These are phyloP conservation scores for Blastobotrys attinorum DNA, from an alignment of 805 yeast species.

Conservation along the genomic window DNA sequence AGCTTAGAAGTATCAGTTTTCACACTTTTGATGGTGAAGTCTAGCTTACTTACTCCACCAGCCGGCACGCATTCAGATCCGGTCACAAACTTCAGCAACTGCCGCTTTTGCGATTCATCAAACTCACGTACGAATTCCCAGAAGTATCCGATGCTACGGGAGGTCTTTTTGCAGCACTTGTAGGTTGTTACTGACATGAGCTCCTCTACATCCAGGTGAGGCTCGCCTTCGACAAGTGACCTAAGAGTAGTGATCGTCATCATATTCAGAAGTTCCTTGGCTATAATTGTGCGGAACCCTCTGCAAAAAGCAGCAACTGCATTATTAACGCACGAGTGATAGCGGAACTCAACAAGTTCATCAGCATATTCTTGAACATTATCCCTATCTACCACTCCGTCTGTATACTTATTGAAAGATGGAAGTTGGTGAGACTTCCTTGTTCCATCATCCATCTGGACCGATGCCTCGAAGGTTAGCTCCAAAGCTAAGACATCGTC, in stretches of 20 bases:
- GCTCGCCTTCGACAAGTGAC: constrained; percentile 35
- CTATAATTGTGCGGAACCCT: constrained; percentile 19
- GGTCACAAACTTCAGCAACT: constrained; percentile 42
- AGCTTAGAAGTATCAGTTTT: constrained; percentile 34
- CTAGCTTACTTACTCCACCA: constrained; percentile 36
- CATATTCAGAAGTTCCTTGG: constrained; percentile 8
- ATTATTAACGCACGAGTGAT: constrained; percentile 9
- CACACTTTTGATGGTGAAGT: constrained; percentile 37
- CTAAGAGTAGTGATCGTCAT: constrained; percentile 15
- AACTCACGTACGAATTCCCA: constrained; percentile 41
- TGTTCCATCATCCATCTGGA: constrained; percentile 5
- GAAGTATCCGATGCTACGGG: constrained; percentile 33
- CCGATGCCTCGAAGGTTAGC: constrained; percentile 10
- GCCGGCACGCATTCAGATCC: constrained; percentile 43
- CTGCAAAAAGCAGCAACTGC: constrained; percentile 16
- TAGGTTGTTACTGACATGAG: constrained; percentile 36
- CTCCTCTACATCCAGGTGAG: constrained; percentile 34
- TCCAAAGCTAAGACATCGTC: no score
- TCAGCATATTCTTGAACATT: constrained; percentile 12
- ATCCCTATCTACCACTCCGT: constrained; percentile 11
- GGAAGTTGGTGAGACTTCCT: constrained; percentile 12
- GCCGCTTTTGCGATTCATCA: constrained; percentile 31
- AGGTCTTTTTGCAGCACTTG: constrained; percentile 32
- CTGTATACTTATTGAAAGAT: constrained; percentile 8
- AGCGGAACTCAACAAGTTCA: constrained; percentile 11